Evolutionary conservation across 2,329 filamentous ascomycete species (phyloP).

Genomic region (Penicillium digitatum): DNA sequence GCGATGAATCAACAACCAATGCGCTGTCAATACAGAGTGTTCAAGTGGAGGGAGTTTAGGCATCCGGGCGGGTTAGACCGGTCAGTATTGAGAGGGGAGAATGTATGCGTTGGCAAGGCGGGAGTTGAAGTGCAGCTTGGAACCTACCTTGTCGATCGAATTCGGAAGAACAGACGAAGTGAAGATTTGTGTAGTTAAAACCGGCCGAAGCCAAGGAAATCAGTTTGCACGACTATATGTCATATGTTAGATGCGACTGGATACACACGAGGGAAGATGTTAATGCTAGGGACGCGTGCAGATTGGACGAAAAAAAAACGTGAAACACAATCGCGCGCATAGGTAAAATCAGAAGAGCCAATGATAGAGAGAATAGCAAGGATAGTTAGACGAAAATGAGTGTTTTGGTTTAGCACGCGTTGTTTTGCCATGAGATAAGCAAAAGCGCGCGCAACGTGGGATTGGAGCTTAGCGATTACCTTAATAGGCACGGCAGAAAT

Average conservation of each 20-base stretch:
- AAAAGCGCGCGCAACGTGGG: slow-evolving; percentile 16
- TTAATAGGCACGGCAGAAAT: slow-evolving; percentile 6
- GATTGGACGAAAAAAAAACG: slow-evolving; percentile 8
- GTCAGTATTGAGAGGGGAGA: slow-evolving; percentile 24
- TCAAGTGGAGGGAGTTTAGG: slow-evolving; percentile 19
- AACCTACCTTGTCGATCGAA: slow-evolving; percentile 38
- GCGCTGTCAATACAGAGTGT: slow-evolving; percentile 27
- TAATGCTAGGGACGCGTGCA: slow-evolving; percentile 17
- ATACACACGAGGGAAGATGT: slow-evolving; percentile 10
- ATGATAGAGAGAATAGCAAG: slow-evolving; percentile 8
- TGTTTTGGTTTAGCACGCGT: slow-evolving; percentile 17
- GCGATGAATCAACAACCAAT: slow-evolving; percentile 18
- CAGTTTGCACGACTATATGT: slow-evolving; percentile 9
- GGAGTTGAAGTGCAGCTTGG: slow-evolving; percentile 31
- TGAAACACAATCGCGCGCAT: slow-evolving; percentile 9
- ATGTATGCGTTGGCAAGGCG: slow-evolving; percentile 41
- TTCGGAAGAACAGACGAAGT: slow-evolving; percentile 20
- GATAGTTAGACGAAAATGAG: background rate
- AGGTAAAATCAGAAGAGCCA: slow-evolving; percentile 7
- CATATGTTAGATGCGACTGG: slow-evolving; percentile 15
- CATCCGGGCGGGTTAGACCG: slow-evolving; percentile 28
- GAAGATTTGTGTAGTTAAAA: slow-evolving; percentile 10
- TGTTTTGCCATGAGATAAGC: slow-evolving; percentile 19
- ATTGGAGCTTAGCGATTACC: slow-evolving; percentile 18
- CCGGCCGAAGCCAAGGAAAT: slow-evolving; percentile 9